Conservation (phyloP, 768 basidiomycete species). For the Suillus alpinus region DNA sequence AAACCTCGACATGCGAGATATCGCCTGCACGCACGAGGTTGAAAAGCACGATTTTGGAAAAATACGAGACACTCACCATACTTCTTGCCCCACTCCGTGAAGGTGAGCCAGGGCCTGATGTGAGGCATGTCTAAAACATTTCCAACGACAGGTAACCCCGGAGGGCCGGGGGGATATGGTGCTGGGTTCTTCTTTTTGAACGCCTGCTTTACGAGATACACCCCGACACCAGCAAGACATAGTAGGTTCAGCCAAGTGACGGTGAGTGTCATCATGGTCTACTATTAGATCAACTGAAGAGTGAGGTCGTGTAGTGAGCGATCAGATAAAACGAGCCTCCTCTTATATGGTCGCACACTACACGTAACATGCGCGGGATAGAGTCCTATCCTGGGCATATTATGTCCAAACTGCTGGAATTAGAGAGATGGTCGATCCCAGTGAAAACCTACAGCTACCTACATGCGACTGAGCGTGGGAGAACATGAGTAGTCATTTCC, state of each 20-base stretch:
- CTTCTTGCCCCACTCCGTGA: slow-evolving; percentile 42
- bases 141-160: slow-evolving; percentile 40
- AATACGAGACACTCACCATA: slow-evolving; percentile 30
- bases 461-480: too few relatives aligned
- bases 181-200: slow-evolving; percentile 19
- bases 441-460: too few relatives aligned
- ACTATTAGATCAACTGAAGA: background rate
- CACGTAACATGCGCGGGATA: too few relatives aligned
- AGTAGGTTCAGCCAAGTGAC: slow-evolving; percentile 28
- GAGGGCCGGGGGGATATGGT: slow-evolving; percentile 45
- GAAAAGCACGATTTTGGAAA: background rate
- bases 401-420: too few relatives aligned
- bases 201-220: slow-evolving; percentile 25
- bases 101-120: slow-evolving; percentile 42
- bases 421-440: too few relatives aligned
- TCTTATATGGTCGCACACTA: too few relatives aligned
- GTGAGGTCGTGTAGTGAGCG: too few relatives aligned
- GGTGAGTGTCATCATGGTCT: slow-evolving; percentile 21
- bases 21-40: slow-evolving; percentile 39
- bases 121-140: slow-evolving; percentile 50
- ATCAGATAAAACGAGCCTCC: too few relatives aligned
- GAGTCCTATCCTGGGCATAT: too few relatives aligned
- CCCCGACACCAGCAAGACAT: slow-evolving; percentile 25
- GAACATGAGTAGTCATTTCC: too few relatives aligned
- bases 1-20: slow-evolving; percentile 57